Percentiles rank a stretch among this genome's conserved stretches.
Conservation (phyloP, 2,329 filamentous ascomycete genomes). For the Talaromyces verruculosus region DNA sequence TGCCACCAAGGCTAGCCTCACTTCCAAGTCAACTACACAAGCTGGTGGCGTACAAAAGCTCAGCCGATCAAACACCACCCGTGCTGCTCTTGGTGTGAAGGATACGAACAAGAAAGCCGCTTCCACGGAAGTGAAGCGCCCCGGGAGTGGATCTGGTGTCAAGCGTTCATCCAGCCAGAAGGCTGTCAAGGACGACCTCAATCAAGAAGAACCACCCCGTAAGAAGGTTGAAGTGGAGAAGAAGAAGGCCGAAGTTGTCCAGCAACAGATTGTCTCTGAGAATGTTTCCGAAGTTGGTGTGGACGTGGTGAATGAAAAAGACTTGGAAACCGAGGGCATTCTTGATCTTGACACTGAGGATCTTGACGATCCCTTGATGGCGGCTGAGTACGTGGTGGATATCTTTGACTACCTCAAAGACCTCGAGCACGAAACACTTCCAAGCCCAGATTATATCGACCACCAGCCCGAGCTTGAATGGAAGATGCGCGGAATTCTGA, state of each 20-base stretch:
- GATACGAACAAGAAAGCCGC: constrained; percentile 63
- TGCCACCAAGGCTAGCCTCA: constrained; percentile 61
- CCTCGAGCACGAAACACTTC: constrained; percentile 75
- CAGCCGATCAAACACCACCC: constrained; percentile 59
- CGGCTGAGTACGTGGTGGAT: constrained; percentile 92
- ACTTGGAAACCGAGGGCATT: constrained; percentile 35
- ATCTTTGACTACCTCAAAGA: constrained; percentile 95
- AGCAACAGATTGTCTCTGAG: constrained; percentile 37
- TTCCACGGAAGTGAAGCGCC: constrained; percentile 64
- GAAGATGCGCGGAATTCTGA: constrained; percentile 96
- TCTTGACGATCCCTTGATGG: constrained; percentile 91
- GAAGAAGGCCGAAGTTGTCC: constrained; percentile 36
- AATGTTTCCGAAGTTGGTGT: constrained; percentile 32
- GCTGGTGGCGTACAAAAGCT: constrained; percentile 79
- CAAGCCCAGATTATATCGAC: constrained; percentile 92
- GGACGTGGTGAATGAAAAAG: constrained; percentile 45
- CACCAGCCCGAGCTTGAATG: constrained; percentile 94
- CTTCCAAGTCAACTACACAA: constrained; percentile 74
- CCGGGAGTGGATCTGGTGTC: constrained; percentile 69
- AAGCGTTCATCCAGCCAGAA: constrained; percentile 60
- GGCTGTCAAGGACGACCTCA: constrained; percentile 59
- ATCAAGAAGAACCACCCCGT: constrained; percentile 63
- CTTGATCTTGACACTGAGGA: constrained; percentile 80
- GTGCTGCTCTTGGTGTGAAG: constrained; percentile 65
- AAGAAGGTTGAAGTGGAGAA: constrained; percentile 65